Percentiles rank a stretch among this genome's conserved stretches.
phyloP scores from a whole-genome alignment of 805 yeast genomes.

The Metschnikowia arizonensis region DNA sequence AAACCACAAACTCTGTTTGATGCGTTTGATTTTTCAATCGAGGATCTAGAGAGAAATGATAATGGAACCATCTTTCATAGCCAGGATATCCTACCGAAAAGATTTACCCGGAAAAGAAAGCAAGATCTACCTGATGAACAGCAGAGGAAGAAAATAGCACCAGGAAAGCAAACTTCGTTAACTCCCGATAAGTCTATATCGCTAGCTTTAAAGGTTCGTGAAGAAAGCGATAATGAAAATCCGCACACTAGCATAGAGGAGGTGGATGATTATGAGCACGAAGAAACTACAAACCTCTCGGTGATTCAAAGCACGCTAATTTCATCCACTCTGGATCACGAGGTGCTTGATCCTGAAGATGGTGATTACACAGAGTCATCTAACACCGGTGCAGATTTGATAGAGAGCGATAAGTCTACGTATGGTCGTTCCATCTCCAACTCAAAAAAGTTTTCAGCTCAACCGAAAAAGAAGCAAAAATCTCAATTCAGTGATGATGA shows the following conservation, averaged over 20 bases:
- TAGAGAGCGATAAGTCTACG: not conserved
- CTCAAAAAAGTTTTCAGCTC: not conserved
- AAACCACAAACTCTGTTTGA: slow-evolving; percentile 6
- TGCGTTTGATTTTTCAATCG: slow-evolving; percentile 17
- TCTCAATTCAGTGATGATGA: slow-evolving; percentile 18
- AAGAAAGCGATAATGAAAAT: slow-evolving; percentile 1
- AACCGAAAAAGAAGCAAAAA: slow-evolving; percentile 1
- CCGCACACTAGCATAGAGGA: slow-evolving; percentile 1
- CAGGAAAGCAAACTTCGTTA: not conserved
- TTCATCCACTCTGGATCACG: not conserved
- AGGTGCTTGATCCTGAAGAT: slow-evolving; percentile 6
- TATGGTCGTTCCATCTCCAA: not conserved
- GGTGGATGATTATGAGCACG: not conserved
- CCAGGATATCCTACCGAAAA: slow-evolving; percentile 7
- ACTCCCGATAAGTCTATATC: slow-evolving; percentile 2
- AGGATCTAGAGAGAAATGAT: slow-evolving; percentile 13
- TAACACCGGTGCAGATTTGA: not conserved
- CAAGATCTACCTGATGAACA: slow-evolving; percentile 4
- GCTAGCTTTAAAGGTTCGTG: slow-evolving; percentile 7
- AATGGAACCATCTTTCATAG: slow-evolving; percentile 11
- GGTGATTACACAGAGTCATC: slow-evolving; percentile 7
- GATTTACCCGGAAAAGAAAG: slow-evolving; percentile 8
- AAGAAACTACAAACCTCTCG: not conserved
- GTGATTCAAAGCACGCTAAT: not conserved
- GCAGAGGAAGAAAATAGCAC: not conserved